Base-by-base conservation (phyloP, 805 yeast genomes). In the Metschnikowia orientalis region DNA sequence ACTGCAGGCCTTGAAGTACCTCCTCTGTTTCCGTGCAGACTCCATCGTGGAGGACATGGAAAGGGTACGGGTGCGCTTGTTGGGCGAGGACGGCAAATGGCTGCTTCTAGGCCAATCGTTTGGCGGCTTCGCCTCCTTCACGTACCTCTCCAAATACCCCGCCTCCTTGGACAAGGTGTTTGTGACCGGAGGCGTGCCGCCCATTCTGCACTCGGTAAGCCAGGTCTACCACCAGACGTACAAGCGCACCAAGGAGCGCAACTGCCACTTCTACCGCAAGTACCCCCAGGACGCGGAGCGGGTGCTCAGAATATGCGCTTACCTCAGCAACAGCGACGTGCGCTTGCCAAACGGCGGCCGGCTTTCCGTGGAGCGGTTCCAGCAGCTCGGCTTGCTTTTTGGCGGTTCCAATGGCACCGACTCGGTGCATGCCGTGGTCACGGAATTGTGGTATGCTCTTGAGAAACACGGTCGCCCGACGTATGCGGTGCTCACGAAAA, bases 171-270 rank as follows among this genome's bases (percentile, higher is more conserved):
- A 57, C 25, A 67, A 63, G 30, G 71, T 70, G 1, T 45, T 76
- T 11, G 50, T 75, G 15, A 68, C 81, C 1, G 82, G 79, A 2
- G 82, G 81, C 5, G 60, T 76, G 9, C 81, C 82, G 2, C 81
- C 81, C 1, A 48, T 76, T 11, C 59, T 57, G 5, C 48, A 44
- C 19, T 44, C 59, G 1, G 64, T 73, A 4, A 74, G 69, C 30
- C 68, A 69, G 23, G 79, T 76, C 6, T 73, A 75, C 42, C 34
- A 37, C 8, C 71, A 70, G 2, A 71, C 79, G 3, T 73, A 67
- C 38, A 42, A 56, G 19, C 52, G 74, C 12, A 70, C 77, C 2
- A 56, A 37, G 12, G 74, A 72, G 32, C 52, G 79, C 30, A 75
- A 76, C 45, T 37, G 44, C 12, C 73, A 64, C 27, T 75, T 61